Evolutionary conservation across 106 monocot genomes (phyloP).

Genomic region (Acanthochlamys bracteata): DNA sequence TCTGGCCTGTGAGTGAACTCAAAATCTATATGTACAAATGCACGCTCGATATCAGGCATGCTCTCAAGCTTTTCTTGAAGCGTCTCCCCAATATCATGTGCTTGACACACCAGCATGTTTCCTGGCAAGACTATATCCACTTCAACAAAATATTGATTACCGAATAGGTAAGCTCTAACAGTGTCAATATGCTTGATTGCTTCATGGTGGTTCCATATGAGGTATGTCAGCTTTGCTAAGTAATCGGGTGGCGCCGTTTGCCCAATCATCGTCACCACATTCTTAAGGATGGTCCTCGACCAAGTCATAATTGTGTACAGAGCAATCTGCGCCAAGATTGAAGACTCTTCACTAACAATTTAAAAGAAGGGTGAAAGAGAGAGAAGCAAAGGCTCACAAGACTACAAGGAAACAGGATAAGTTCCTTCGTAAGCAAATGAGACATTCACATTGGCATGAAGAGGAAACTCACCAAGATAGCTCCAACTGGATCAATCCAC

Average conservation of each 20-base stretch:
- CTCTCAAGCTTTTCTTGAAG: constrained; percentile 40
- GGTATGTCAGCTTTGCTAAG: constrained; percentile 37
- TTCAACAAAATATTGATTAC: constrained; percentile 34
- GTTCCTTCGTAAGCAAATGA: too few relatives aligned
- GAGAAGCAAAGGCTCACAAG: too few relatives aligned
- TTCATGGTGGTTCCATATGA: constrained; percentile 41
- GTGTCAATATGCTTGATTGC: constrained; percentile 36
- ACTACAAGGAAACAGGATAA: too few relatives aligned
- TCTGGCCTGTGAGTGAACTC: constrained; percentile 38
- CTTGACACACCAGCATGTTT: constrained; percentile 28
- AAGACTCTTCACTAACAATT: too few relatives aligned
- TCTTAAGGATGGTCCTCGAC: constrained; percentile 34
- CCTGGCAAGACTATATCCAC: constrained; percentile 39
- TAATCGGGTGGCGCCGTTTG: constrained; percentile 33
- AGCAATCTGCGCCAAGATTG: constrained; percentile 22
- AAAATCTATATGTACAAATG: constrained; percentile 40
- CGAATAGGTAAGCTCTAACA: constrained; percentile 35
- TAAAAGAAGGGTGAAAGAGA: too few relatives aligned
- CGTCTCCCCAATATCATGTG: constrained; percentile 38
- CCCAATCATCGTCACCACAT: constrained; percentile 29
- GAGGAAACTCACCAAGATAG: constrained; percentile 48
- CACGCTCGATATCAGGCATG: constrained; percentile 37
- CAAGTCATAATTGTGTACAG: constrained; percentile 35
- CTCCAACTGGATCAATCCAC: constrained; percentile 88
- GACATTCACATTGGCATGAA: too few relatives aligned